Conservation (phyloP, 306 rosid genomes). For the Begonia loranthoides region DNA sequence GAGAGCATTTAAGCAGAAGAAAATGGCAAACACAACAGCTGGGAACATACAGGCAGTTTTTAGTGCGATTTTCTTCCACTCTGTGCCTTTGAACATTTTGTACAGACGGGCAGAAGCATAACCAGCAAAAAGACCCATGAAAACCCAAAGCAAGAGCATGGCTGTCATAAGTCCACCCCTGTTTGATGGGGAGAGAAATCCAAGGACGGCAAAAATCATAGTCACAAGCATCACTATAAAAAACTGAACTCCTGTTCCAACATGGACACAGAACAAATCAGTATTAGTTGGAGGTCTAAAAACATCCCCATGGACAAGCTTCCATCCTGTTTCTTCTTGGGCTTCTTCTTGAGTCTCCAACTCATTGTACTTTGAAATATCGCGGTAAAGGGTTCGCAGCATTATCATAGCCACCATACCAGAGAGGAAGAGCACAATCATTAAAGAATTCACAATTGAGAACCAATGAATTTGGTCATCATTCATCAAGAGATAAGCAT, state of each 20-base stretch:
- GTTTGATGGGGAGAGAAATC: conserved; percentile 95
- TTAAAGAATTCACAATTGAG: too few relatives aligned
- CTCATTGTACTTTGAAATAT: too few relatives aligned
- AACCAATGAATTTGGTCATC: conserved; percentile 98
- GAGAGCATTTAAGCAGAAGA: conserved; percentile 61
- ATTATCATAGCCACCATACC: too few relatives aligned
- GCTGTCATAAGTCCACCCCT: conserved; percentile 98
- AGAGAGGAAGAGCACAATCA: too few relatives aligned
- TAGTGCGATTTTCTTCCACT: conserved; percentile 80
- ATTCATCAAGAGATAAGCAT: too few relatives aligned
- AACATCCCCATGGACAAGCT: conserved; percentile 97
- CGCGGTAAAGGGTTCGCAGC: too few relatives aligned
- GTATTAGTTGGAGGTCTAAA: conserved; percentile 81
- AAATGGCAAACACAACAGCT: conserved; percentile 52
- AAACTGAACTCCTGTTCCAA: conserved; percentile 94
- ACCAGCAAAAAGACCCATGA: conserved; percentile 97
- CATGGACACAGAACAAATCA: conserved; percentile 78
- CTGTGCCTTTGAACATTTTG: conserved; percentile 89
- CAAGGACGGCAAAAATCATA: conserved; percentile 92
- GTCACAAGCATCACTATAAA: conserved; percentile 87
- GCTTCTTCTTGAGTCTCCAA: conserved; percentile 37
- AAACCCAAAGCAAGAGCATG: conserved; percentile 91
- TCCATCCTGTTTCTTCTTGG: conserved; percentile 99
- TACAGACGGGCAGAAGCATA: conserved; percentile 73
- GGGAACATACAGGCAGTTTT: conserved; percentile 79